These are phyloP conservation scores for Cenchrus purpureus DNA, from an alignment of 176 grass and related monocot species.

Conservation along the genomic window DNA sequence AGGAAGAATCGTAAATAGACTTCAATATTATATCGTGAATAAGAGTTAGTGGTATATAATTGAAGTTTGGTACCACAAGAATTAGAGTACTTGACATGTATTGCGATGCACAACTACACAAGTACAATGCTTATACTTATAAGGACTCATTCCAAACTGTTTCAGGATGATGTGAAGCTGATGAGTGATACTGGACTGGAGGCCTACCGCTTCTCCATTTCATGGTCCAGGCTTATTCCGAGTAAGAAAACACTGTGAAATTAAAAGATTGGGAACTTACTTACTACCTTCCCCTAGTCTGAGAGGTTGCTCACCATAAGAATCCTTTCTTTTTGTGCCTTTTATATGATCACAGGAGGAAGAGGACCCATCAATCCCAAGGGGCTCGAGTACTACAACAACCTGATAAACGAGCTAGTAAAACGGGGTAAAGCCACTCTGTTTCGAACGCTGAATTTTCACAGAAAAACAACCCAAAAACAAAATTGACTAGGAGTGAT, in stretches of 20 bases:
- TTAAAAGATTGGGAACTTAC: background rate
- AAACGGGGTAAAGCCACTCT: conserved; percentile 47
- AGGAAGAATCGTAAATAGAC: background rate
- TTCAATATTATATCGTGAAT: background rate
- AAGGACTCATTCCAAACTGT: background rate
- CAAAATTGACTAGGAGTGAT: background rate
- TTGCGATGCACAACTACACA: background rate
- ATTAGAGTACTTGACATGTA: background rate
- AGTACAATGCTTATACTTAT: background rate
- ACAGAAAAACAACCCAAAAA: background rate
- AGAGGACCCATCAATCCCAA: conserved; percentile 71
- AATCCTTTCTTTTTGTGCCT: too few relatives aligned
- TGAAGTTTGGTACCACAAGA: background rate
- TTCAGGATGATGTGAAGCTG: conserved; percentile 77
- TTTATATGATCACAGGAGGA: conserved; percentile 53
- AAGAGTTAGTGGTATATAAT: background rate
- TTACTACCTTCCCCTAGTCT: background rate
- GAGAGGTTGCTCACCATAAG: background rate
- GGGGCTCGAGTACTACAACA: conserved; percentile 81
- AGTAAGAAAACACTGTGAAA: conserved; percentile 44
- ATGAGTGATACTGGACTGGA: conserved; percentile 70
- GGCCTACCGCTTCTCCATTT: conserved; percentile 89
- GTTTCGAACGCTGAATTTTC: background rate
- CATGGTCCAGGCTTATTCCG: conserved; percentile 87
- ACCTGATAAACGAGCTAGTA: conserved; percentile 71